Base-by-base conservation (phyloP, 495 filamentous ascomycete genomes). In the Sordaria brevicollis region DNA sequence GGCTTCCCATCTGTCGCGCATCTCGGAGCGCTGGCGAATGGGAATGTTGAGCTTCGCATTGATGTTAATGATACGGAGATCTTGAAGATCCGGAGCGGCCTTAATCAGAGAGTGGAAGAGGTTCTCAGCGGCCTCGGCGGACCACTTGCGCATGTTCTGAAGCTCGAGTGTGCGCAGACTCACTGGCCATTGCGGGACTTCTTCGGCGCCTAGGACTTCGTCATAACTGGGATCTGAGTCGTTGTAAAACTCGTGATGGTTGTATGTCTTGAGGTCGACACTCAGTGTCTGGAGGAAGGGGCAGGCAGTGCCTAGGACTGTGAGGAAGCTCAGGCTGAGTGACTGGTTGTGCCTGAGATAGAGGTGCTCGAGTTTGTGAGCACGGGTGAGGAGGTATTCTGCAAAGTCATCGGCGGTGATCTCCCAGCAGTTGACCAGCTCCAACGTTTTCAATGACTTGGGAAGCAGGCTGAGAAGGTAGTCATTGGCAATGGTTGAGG, bases 81-180 rank as follows among this genome's bases (percentile, higher is more conserved):
- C 79, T 0, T 79, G 85, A 7, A 97, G 80, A 0, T 81, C 78
- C 2, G 83, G 80, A 0, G 93, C 92, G 34, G 86, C 86, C 62
- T 92, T 83, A 5, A 93, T 83, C 2, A 97, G 82, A 21, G 90
- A 93, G 31, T 83, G 85, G 75, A 97, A 92, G 76, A 97, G 91
- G 29, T 84, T 85, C 70, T 92, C 86, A 1, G 91, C 93, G 4
- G 87, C 85, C 15, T 80, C 78, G 2, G 82, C 80, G 3, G 81
- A 76, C 88, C 89, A 93, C 76, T 91, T 89, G 19, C 91, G 87
- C 68, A 96, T 84, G 38, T 94, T 87, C 13, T 85, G 81, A 21
- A 97, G 80, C 74, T 96, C 91, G 34, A 97, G 84, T 3, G 82
- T 80, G 71, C 86, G 87, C 2, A 97, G 80, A 0, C 80, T 88